A percentile compares a stretch with the other conserved stretches of the same genome.
Conservation (phyloP, 441 rosid species). For the Erysimum pusillum region DNA sequence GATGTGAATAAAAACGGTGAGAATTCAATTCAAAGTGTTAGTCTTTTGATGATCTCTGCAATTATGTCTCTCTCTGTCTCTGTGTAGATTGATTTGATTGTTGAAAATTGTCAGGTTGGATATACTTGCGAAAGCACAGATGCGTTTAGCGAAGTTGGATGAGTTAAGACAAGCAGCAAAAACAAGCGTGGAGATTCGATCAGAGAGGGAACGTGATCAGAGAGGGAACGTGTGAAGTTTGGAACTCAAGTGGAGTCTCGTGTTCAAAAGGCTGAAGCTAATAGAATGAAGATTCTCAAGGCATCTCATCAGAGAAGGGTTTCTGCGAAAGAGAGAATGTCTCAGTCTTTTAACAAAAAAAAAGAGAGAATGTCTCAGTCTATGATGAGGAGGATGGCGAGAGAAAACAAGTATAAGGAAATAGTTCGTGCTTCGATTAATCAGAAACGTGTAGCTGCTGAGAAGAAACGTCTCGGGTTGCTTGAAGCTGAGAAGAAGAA, state of each 20-base stretch:
- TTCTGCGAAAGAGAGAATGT: conserved; percentile 77
- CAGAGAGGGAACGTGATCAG: conserved; percentile 41
- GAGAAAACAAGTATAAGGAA: conserved; percentile 93
- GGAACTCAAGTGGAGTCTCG: conserved; percentile 81
- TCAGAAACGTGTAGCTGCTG: no score
- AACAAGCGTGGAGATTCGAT: conserved; percentile 64
- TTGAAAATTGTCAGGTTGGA: conserved; percentile 58
- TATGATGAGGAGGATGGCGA: conserved; percentile 73
- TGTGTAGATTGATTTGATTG: conserved; percentile 7
- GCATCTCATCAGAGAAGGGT: conserved; percentile 81
- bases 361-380: conserved; percentile 92
- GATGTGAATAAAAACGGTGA: no score
- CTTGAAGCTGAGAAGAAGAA: no score
- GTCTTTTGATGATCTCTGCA: background rate
- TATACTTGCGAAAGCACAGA: conserved; percentile 81
- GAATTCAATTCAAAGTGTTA: background rate
- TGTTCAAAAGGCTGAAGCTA: conserved; percentile 87
- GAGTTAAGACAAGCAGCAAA: conserved; percentile 91
- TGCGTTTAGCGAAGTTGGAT: conserved; percentile 85
- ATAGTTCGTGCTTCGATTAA: conserved; percentile 72
- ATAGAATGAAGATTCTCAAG: conserved; percentile 86
- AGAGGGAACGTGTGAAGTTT: conserved; percentile 64
- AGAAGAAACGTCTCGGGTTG: no score
- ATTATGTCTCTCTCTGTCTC: background rate
- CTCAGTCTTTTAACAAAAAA: no score